These are phyloP conservation scores for Aspergillus awamori DNA, from an alignment of 2,329 filamentous ascomycete species.

Conservation along the genomic window DNA sequence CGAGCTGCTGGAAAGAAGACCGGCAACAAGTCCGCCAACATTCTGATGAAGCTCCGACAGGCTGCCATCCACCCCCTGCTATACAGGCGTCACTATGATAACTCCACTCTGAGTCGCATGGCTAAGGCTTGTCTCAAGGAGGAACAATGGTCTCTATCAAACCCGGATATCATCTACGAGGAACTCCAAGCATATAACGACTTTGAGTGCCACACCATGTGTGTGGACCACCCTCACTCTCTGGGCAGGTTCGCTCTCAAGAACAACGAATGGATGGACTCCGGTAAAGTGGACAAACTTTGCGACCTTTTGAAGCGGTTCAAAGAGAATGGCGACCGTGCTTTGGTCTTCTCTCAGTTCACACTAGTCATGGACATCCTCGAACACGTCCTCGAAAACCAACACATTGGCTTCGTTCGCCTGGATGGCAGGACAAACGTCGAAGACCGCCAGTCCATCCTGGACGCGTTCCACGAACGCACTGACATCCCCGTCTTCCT, in stretches of 20 bases:
- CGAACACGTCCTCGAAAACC: conserved; percentile 74
- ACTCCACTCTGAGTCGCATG: conserved; percentile 76
- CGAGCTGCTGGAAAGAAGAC: conserved; percentile 59
- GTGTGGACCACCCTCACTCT: conserved; percentile 54
- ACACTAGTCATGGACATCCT: conserved; percentile 89
- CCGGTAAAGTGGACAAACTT: conserved; percentile 84
- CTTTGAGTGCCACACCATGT: conserved; percentile 64
- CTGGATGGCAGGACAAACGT: conserved; percentile 85
- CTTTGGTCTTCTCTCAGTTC: conserved; percentile 92
- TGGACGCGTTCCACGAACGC: conserved; percentile 82
- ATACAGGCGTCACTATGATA: conserved; percentile 77
- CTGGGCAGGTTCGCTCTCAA: conserved; percentile 61
- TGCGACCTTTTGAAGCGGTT: conserved; percentile 73
- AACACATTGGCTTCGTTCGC: conserved; percentile 76
- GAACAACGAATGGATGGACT: conserved; percentile 67
- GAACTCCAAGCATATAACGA: conserved; percentile 61
- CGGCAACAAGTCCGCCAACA: conserved; percentile 61
- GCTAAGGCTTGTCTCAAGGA: conserved; percentile 73
- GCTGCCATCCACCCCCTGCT: conserved; percentile 90
- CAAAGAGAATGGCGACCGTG: conserved; percentile 78
- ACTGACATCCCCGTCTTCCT: conserved; percentile 83
- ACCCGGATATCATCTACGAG: conserved; percentile 56
- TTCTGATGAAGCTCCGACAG: conserved; percentile 89
- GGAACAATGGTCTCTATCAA: conserved; percentile 56
- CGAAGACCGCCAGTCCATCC: conserved; percentile 78